Percentiles rank a stretch among this genome's conserved stretches.
Evolutionary conservation across 306 rosid genomes (phyloP).

Genomic region (Vigna mungo): DNA sequence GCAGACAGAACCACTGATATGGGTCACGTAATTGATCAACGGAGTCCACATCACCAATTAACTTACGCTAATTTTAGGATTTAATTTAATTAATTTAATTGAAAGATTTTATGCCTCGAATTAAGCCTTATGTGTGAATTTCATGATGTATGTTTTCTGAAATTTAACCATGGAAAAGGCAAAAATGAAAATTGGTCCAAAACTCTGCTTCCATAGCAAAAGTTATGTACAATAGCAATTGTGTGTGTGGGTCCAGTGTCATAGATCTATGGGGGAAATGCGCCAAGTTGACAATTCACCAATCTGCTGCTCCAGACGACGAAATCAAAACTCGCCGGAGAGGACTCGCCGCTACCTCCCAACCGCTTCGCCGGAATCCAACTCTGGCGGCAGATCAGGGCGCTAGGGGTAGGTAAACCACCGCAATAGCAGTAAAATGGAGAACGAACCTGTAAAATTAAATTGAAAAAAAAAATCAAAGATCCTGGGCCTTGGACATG

Average conservation of each 20-base stretch:
- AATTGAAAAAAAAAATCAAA: conserved; percentile 39
- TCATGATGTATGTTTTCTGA: background rate
- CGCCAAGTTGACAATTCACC: conserved; percentile 5
- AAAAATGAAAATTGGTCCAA: conserved; percentile 47
- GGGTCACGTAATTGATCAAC: conserved; percentile 41
- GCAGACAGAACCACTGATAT: conserved; percentile 38
- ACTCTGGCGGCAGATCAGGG: conserved; percentile 48
- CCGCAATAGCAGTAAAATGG: conserved; percentile 44
- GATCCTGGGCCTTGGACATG: conserved; percentile 65
- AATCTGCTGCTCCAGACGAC: conserved; percentile 38
- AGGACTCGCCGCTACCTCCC: conserved; percentile 19
- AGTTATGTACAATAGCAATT: conserved; percentile 61
- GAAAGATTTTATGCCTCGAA: background rate
- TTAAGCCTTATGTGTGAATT: conserved; percentile 4
- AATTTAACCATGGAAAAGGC: background rate
- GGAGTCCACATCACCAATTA: background rate
- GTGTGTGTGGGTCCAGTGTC: conserved; percentile 42
- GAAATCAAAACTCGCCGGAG: conserved; percentile 54
- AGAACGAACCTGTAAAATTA: conserved; percentile 53
- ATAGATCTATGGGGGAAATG: conserved; percentile 45
- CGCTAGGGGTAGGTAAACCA: conserved; percentile 38
- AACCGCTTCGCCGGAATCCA: conserved; percentile 43
- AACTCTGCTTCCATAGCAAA: conserved; percentile 77
- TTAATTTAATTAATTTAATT: background rate
- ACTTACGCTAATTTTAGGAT: background rate